These are phyloP conservation scores for Anthracocystis setariae DNA, from an alignment of 1,284 basidiomycete genomes.

Conservation along the genomic window DNA sequence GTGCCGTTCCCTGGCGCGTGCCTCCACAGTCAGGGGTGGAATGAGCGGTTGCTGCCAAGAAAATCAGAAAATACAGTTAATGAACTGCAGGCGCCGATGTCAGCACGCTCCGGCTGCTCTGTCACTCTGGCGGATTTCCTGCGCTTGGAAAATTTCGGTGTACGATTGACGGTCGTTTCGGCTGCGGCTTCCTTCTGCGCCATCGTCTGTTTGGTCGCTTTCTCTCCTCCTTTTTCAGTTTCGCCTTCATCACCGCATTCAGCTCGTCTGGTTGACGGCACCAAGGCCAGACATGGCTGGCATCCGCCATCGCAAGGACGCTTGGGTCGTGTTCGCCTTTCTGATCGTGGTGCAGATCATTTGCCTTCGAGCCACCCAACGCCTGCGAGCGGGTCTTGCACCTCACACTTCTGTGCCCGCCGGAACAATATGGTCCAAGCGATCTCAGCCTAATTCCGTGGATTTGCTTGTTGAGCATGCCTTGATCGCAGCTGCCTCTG, in stretches of 20 bases:
- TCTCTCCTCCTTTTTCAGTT: not conserved
- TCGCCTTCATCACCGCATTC: not conserved
- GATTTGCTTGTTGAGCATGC: slow-evolving; percentile 12
- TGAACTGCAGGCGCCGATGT: too few species aligned
- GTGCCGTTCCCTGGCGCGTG: too few species aligned
- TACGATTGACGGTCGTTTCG: too few species aligned
- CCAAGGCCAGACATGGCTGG: slow-evolving; percentile 30
- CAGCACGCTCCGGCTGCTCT: not conserved
- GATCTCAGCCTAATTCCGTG: slow-evolving; percentile 1
- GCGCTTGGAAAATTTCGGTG: too few species aligned
- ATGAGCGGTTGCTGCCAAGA: too few species aligned
- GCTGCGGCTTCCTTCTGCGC: not conserved
- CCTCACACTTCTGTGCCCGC: slow-evolving; percentile 5
- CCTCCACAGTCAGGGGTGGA: too few species aligned
- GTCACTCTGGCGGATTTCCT: not conserved
- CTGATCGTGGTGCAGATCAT: slow-evolving; percentile 50
- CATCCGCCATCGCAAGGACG: slow-evolving; percentile 43
- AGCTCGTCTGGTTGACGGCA: not conserved
- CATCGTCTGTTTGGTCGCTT: not conserved
- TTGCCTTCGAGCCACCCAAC: slow-evolving; percentile 38
- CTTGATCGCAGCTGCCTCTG: not conserved
- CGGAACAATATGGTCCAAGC: slow-evolving; percentile 8
- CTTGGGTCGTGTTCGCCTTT: slow-evolving; percentile 49
- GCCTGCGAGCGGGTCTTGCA: slow-evolving; percentile 21
- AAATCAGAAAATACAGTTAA: too few species aligned